Conservation (phyloP, 2,329 filamentous ascomycete genomes). For the Tolypocladium tundrense region DNA sequence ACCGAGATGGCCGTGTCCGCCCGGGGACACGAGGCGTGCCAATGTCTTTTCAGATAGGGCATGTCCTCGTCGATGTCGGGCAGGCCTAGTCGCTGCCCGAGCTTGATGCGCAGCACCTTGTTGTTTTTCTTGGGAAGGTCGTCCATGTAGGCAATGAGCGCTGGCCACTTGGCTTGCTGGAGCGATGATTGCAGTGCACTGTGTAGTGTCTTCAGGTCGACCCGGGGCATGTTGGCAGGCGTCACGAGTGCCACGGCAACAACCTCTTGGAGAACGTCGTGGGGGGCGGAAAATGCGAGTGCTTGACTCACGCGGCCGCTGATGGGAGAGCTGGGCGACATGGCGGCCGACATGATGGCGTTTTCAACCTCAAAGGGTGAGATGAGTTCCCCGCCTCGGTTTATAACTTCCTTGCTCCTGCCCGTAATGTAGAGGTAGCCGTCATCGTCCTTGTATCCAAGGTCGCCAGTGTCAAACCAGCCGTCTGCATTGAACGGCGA, state of each 20-base stretch:
- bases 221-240: slow-evolving; percentile 27
- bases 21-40: slow-evolving; percentile 36
- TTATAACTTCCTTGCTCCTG: slow-evolving; percentile 46
- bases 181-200: slow-evolving; percentile 34
- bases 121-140: slow-evolving; percentile 44
- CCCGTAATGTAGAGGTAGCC: slow-evolving; percentile 45
- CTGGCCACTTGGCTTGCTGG: slow-evolving; percentile 43
- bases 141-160: slow-evolving; percentile 43
- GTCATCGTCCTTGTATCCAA: slow-evolving; percentile 39
- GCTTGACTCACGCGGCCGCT: slow-evolving; percentile 35
- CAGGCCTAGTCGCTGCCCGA: slow-evolving; percentile 36
- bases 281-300: slow-evolving; percentile 41
- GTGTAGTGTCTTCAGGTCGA: slow-evolving; percentile 38
- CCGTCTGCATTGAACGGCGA: slow-evolving; percentile 35
- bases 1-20: slow-evolving; percentile 33
- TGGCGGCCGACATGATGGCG: slow-evolving; percentile 37
- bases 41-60: slow-evolving; percentile 34
- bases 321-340: slow-evolving; percentile 29
- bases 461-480: slow-evolving; percentile 46
- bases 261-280: slow-evolving; percentile 45
- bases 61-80: slow-evolving; percentile 33
- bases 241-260: slow-evolving; percentile 43
- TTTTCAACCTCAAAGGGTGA: slow-evolving; percentile 50
- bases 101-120: slow-evolving; percentile 44
- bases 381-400: slow-evolving; percentile 48